phyloP scores from a whole-genome alignment of 495 filamentous ascomycete species.

The Podospora tetraspora region DNA sequence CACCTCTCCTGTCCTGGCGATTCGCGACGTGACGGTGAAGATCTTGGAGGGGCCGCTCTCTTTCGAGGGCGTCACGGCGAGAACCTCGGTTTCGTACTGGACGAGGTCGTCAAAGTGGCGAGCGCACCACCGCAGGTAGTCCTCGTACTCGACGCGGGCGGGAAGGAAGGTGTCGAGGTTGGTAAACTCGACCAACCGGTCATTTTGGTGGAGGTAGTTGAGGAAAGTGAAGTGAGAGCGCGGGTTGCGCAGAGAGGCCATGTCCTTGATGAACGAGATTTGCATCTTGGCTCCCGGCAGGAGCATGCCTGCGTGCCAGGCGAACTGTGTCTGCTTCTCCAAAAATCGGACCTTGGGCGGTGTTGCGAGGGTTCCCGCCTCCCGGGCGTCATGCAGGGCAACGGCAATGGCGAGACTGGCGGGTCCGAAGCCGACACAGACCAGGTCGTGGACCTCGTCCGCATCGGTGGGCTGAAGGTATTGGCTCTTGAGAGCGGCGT shows the following conservation, averaged over 20 bases:
- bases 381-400: slow-evolving; percentile 70
- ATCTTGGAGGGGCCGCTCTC: slow-evolving; percentile 43
- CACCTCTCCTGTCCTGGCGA: slow-evolving; percentile 31
- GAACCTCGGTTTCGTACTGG: slow-evolving; percentile 69
- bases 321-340: slow-evolving; percentile 76
- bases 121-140: slow-evolving; percentile 93
- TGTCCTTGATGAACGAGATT: slow-evolving; percentile 95
- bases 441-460: slow-evolving; percentile 66
- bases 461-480: slow-evolving; percentile 16
- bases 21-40: slow-evolving; percentile 42
- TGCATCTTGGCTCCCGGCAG: slow-evolving; percentile 93
- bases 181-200: slow-evolving; percentile 77
- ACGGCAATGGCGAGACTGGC: slow-evolving; percentile 90
- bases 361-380: slow-evolving; percentile 32
- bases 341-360: slow-evolving; percentile 73
- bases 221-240: slow-evolving; percentile 91
- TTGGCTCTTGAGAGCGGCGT: slow-evolving; percentile 19
- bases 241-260: slow-evolving; percentile 83
- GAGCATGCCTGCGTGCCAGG: slow-evolving; percentile 94
- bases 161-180: slow-evolving; percentile 88
- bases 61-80: slow-evolving; percentile 51
- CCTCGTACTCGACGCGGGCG: slow-evolving; percentile 82
- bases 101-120: slow-evolving; percentile 73
- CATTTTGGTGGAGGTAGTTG: slow-evolving; percentile 80
- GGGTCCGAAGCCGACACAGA: slow-evolving; percentile 91